Evolutionary conservation across 768 basidiomycete genomes (phyloP), one percentile per base, ranked within the genome.

Genomic region (Cyclocybe aegerita): DNA sequence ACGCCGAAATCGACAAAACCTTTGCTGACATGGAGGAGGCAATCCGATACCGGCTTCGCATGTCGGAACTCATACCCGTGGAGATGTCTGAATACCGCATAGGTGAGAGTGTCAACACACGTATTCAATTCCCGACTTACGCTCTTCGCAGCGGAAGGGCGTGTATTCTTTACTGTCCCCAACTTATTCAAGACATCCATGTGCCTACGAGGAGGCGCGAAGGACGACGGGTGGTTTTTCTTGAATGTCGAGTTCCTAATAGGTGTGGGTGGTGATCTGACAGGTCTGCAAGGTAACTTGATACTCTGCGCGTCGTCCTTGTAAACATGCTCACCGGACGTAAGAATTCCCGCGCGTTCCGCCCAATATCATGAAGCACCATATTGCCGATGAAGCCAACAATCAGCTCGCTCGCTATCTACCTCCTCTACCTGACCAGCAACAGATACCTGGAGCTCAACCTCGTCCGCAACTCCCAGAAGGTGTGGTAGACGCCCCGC

Each of bases 141-240:
- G 23, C 45, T 49, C 50, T 59, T 52, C 58, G 16, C 60, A 89
- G 88, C 75, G 53, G 82, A 86, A 55, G 95, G 94, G 9, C 85
- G 90, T 50, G 92, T 81, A 15, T 80, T 78, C 63, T 97, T 93
- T 65, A 81, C 73, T 17, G 86, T 85, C 2, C 82, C 80, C 1
- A 80, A 83, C 30, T 71, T 90, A 23, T 94, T 93, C 63, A 82
- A 86, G 61, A 79, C 81, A 6, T 86, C 87, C 2, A 66, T 93
- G 29, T 92, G 83, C 58, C 75, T 93, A 48, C 79, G 79, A 47
- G 92, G 90, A 15, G 85, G 81, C 14, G 77, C 82, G 52, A 70
- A 73, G 53, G 73, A 79, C 40, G 88, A 90, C 53, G 83, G 86
- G 1, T 97, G 93, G 93, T 94, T 94, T 67, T 86, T 92, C 55